A percentile compares a stretch with the other conserved stretches of the same genome.
Conservation (phyloP, 441 rosid species). For the Adansonia madagascariensis region DNA sequence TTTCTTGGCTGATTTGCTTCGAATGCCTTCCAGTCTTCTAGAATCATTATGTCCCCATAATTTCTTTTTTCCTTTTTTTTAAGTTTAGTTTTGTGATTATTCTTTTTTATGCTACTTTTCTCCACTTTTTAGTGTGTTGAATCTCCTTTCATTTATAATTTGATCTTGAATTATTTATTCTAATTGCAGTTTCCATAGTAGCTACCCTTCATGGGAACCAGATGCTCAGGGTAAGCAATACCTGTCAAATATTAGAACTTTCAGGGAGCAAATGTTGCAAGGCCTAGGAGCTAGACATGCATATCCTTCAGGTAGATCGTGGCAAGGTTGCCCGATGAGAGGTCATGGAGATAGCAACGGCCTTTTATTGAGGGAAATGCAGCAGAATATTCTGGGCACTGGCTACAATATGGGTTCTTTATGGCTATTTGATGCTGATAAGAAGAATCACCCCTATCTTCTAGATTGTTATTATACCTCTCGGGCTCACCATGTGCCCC, state of each 20-base stretch:
- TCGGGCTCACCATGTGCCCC: constrained; percentile 43
- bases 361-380: constrained; percentile 53
- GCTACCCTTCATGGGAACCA: constrained; percentile 91
- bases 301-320: constrained; percentile 46
- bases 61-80: neutral
- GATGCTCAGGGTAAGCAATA: constrained; percentile 78
- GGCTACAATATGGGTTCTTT: constrained; percentile 56
- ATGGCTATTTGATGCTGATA: constrained; percentile 76
- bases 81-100: neutral
- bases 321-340: constrained; percentile 59
- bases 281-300: constrained; percentile 47
- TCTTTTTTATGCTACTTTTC: neutral
- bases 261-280: constrained; percentile 72
- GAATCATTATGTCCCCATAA: neutral
- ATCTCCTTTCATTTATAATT: neutral
- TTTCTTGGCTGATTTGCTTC: constrained; percentile 1
- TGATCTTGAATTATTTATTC: neutral
- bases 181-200: constrained; percentile 78
- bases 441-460: constrained; percentile 73
- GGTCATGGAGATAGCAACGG: constrained; percentile 49
- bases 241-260: constrained; percentile 68
- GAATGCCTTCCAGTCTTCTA: neutral
- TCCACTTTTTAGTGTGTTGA: neutral
- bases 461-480: constrained; percentile 88
- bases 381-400: constrained; percentile 36